A percentile compares a stretch with the other conserved stretches of the same genome.
phyloP scores from a whole-genome alignment of 2,329 filamentous ascomycete genomes.

The Cladophialophora exuberans region DNA sequence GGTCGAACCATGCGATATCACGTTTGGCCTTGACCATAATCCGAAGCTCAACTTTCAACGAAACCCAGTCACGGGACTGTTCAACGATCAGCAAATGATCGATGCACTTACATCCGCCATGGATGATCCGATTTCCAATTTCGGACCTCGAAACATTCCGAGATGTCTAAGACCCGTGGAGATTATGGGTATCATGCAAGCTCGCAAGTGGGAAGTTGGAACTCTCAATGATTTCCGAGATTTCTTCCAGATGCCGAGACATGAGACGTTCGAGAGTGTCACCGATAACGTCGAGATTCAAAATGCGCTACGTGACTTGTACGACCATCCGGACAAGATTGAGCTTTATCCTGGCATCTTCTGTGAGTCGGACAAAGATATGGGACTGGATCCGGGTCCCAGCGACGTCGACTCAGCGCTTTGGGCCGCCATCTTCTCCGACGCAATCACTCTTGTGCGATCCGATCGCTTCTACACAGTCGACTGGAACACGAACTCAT shows the following conservation, averaged over 20 bases:
- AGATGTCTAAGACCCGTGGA: not conserved
- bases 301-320: not conserved
- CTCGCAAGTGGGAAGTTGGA: conserved; percentile 1
- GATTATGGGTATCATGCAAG: conserved; percentile 1
- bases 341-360: conserved; percentile 1
- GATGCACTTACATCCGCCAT: not conserved
- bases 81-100: not conserved
- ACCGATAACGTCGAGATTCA: not conserved
- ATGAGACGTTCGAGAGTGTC: not conserved
- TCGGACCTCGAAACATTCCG: not conserved
- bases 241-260: not conserved
- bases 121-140: not conserved
- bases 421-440: conserved; percentile 1
- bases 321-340: conserved; percentile 1
- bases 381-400: not conserved
- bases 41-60: not conserved
- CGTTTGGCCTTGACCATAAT: not conserved
- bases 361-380: not conserved
- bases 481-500: not conserved
- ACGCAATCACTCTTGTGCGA: not conserved
- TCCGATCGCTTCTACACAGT: conserved; percentile 1
- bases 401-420: conserved; percentile 1
- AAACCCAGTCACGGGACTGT: not conserved
- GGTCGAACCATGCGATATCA: not conserved
- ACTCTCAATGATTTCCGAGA: not conserved